Percentiles rank a stretch among this genome's conserved stretches.
phyloP scores from a whole-genome alignment of 441 rosid species.

The Pelargonium fulgidum region DNA sequence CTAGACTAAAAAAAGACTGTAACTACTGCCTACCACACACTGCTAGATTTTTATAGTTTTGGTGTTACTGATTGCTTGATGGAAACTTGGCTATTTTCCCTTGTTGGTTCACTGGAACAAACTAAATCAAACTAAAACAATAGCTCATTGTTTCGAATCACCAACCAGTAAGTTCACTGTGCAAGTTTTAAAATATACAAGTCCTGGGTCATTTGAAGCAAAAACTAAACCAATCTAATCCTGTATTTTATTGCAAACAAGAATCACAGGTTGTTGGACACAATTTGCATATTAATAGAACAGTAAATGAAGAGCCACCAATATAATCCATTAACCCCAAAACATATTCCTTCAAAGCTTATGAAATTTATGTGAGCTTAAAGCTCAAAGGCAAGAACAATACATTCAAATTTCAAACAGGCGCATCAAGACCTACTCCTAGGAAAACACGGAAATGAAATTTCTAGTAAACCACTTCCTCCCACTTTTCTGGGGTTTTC shows the following conservation, averaged over 20 bases:
- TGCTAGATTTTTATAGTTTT: no score
- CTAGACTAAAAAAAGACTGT: not conserved
- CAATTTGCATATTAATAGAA: not conserved
- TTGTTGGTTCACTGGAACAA: no score
- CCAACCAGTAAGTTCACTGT: no score
- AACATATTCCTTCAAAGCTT: not conserved
- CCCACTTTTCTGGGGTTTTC: not conserved
- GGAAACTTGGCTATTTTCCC: no score
- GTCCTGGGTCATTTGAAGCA: slow-evolving; percentile 1
- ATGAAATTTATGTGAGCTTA: not conserved
- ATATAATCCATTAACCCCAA: not conserved
- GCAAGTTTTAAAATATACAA: no score
- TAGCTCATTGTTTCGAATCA: no score
- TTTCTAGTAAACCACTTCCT: not conserved
- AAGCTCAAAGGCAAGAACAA: not conserved
- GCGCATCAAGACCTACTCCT: no score
- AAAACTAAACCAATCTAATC: not conserved
- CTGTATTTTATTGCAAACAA: not conserved
- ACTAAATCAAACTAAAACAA: no score
- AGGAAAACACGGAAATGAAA: not conserved
- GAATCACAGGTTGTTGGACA: not conserved
- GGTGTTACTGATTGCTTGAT: no score
- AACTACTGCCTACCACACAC: no score
- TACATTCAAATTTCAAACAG: not conserved
- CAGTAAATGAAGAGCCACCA: not conserved